Evolutionary conservation across 2,329 filamentous ascomycete species (phyloP).

Genomic region (Cordyceps cateniannulata): DNA sequence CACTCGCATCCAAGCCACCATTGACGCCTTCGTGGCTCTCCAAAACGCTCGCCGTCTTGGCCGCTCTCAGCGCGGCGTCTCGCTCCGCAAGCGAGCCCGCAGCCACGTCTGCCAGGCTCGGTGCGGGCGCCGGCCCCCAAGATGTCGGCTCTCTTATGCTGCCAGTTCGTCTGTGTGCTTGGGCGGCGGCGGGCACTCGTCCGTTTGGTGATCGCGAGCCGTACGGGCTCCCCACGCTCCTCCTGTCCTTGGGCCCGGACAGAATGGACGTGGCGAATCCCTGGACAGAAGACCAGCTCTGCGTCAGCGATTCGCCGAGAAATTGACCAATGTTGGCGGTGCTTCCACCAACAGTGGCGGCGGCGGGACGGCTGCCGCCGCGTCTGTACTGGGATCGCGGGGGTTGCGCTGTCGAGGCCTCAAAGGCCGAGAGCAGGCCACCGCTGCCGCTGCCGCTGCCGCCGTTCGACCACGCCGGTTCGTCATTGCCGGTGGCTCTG

Average conservation of each 20-base stretch:
- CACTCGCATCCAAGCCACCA: slow-evolving; percentile 47
- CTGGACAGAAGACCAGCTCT: slow-evolving; percentile 50
- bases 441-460: slow-evolving; percentile 17
- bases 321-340: slow-evolving; percentile 34
- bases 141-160: slow-evolving; percentile 15
- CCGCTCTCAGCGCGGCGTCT: slow-evolving; percentile 48
- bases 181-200: slow-evolving; percentile 13
- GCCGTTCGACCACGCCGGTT: background rate
- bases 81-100: slow-evolving; percentile 47
- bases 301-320: slow-evolving; percentile 44
- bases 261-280: slow-evolving; percentile 43
- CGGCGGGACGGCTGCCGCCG: background rate
- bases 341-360: slow-evolving; percentile 21
- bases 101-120: slow-evolving; percentile 42
- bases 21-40: slow-evolving; percentile 57
- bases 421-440: slow-evolving; percentile 26
- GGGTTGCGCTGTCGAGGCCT: slow-evolving; percentile 21
- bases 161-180: slow-evolving; percentile 16
- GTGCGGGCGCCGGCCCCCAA: slow-evolving; percentile 50
- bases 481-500: slow-evolving; percentile 23
- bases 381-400: background rate
- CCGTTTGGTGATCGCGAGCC: slow-evolving; percentile 7
- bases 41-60: slow-evolving; percentile 51
- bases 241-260: slow-evolving; percentile 19
- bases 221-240: background rate